Evolutionary conservation across 2,329 filamentous ascomycete genomes (phyloP).

Genomic region (Cladosporium sphaerospermum): DNA sequence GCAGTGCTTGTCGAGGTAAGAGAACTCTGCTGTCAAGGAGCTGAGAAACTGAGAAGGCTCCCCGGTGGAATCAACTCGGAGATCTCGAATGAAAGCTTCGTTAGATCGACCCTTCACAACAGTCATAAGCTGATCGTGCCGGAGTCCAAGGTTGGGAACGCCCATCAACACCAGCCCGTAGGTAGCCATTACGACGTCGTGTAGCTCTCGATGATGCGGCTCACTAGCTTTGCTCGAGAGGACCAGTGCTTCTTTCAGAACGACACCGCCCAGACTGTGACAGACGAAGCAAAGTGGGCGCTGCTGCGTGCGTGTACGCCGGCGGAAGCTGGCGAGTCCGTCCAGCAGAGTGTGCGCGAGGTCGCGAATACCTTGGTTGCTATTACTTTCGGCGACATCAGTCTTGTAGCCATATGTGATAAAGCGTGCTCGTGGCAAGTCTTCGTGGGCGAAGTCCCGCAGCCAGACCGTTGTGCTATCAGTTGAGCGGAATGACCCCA

Average conservation of each 20-base stretch:
- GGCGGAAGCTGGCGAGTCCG: background rate
- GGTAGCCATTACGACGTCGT: background rate
- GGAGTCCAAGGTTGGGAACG: background rate
- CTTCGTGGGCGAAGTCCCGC: background rate
- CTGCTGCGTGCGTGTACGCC: background rate
- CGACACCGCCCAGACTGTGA: background rate
- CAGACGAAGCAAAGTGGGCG: background rate
- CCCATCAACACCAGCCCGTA: constrained; percentile 4
- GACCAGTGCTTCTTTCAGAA: constrained; percentile 1
- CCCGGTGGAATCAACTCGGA: background rate
- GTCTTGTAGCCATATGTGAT: constrained; percentile 7
- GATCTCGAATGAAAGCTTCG: background rate
- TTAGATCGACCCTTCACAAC: background rate
- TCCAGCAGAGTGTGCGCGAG: background rate
- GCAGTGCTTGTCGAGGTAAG: background rate
- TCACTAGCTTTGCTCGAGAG: background rate
- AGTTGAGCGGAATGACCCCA: constrained; percentile 5
- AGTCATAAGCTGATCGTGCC: constrained; percentile 1
- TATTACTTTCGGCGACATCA: background rate
- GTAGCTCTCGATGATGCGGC: background rate
- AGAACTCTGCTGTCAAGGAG: constrained; percentile 2
- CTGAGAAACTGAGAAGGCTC: constrained; percentile 2
- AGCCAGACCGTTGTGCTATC: constrained; percentile 2
- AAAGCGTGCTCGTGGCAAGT: background rate
- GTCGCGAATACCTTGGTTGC: background rate